Base-by-base conservation (phyloP, 306 rosid genomes). In the Oxytropis ochrocephala region DNA sequence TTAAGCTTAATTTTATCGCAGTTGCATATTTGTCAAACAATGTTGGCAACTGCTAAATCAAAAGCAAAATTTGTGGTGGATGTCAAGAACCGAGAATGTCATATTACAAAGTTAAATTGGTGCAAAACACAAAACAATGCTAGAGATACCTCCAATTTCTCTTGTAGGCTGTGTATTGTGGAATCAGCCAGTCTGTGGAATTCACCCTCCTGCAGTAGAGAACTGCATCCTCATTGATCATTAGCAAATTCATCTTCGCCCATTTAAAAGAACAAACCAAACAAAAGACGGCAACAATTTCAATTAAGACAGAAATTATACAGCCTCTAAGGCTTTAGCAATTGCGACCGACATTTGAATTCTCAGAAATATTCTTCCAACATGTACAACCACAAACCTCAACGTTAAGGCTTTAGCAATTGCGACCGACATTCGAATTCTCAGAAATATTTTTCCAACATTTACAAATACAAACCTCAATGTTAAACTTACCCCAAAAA, bases 151-250 rank as follows among this genome's bases (percentile, higher is more conserved):
- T 94, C 99, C 4, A 94, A 52, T 78, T 89, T 88, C 84, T 90
- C 95, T 87, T n/a, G 97, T 5, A 94, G 73, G 33, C n/a, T 80
- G 50, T 85, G n/a, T 63, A 91, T 89, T 47, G 99, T 83, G 72
- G 89, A 81, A 71, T 91, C 92, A 65, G 92, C 95, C 42, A 85
- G 75, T 55, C 50, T 80, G 33, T 89, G 95, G 79, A 78, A 94
- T 46, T 94, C 97, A 82, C 78, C 89, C 89, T 88, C 97, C 84
- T 83, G 83, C 64, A 94, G 77, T n/a, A 87, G 19, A 67, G 96
- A 87, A 79, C 97, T 94, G 92, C 72, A 69, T 67, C 65, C 81
- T 63, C 76, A 81, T 75, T 70, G 78, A 84, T 66, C 55, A 76
- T 78, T 73, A 88, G 82, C 73, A 66, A 82, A 56, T 12, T 10